Base-by-base conservation (phyloP, 208 protist genomes). In the Jaenimonas drosophilae region DNA sequence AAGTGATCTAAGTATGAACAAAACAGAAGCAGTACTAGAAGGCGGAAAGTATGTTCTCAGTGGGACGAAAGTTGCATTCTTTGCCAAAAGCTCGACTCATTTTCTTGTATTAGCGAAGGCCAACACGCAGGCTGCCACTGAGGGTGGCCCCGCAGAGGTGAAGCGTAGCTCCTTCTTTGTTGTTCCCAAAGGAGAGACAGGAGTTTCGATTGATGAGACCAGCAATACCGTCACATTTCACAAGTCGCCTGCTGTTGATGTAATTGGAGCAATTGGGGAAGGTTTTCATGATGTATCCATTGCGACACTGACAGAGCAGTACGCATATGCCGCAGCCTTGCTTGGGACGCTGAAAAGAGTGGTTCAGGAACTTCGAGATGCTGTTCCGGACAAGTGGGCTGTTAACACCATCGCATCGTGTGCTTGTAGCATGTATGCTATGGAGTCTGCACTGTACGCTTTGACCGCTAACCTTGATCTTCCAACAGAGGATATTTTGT, bases 1-100 rank as follows among this genome's bases (percentile, higher is more conserved):
- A 29, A 81, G 56, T 27, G 85, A 93, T 34, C 64, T 86, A 36
- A 89, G 85, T 60, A 93, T 93, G 85, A 93, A 80, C 55, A 61
- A 49, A 12, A 53, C 74, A 1, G 47, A 66, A 41, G 55, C 78
- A 28, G 17, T 41, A 38, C 21, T 60, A n/a, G 54, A 76, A 17
- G 48, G 53, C 33, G 67, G 54, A 4, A 44, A 41, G 6, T 89
- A 86, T 59, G 39, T 23, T 9, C 44, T 89, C 29, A 77, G 69
- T n/a, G 85, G 85, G 0, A 49, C 25, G 25, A 93, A 93, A 48
- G 37, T 25, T 24, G 86, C 69, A 49, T 33, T 61, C 14, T 70
- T 64, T 63, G 76, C 73, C 12, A 56, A 59, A 26, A 66, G 33
- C n/a, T 60, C 69, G 5, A 86, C 85, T 4, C 79, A 89, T 60